phyloP scores from a whole-genome alignment of 1,284 basidiomycete genomes.

The Cryptococcus neoformans region DNA sequence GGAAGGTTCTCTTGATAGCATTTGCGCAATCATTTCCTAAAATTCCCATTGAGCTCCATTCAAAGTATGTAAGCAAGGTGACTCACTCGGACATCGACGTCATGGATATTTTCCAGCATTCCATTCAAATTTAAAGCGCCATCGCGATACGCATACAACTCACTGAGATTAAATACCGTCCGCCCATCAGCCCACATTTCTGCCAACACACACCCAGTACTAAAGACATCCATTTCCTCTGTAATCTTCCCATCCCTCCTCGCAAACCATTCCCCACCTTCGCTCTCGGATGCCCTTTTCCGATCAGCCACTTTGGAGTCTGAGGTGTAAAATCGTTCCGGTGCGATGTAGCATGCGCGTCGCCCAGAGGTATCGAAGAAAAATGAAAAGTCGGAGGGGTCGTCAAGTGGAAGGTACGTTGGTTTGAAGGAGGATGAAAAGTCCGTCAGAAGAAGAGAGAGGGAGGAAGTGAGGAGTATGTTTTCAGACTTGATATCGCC shows the following conservation, averaged over 20 bases:
- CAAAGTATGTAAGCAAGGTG: background rate
- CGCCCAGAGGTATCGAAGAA: slow-evolving; percentile 95
- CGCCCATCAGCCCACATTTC: slow-evolving; percentile 96
- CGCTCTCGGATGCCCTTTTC: slow-evolving; percentile 49
- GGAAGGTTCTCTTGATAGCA: slow-evolving; percentile 79
- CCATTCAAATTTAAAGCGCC: slow-evolving; percentile 76
- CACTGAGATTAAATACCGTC: slow-evolving; percentile 89
- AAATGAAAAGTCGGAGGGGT: slow-evolving; percentile 96
- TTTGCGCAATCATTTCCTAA: slow-evolving; percentile 79
- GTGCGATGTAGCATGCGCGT: slow-evolving; percentile 93
- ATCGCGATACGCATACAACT: slow-evolving; percentile 91
- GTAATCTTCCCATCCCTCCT: slow-evolving; percentile 75
- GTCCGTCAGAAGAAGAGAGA: slow-evolving; percentile 93
- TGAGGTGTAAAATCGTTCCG: slow-evolving; percentile 89
- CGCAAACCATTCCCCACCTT: slow-evolving; percentile 42
- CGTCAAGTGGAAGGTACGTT: slow-evolving; percentile 90
- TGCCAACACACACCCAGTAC: slow-evolving; percentile 90
- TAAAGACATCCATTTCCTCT: slow-evolving; percentile 98
- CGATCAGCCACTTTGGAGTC: slow-evolving; percentile 61
- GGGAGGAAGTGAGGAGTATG: slow-evolving; percentile 92
- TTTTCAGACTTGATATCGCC: slow-evolving; percentile 99
- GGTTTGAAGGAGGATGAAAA: slow-evolving; percentile 94
- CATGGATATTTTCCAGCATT: slow-evolving; percentile 72
- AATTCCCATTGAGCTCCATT: background rate
- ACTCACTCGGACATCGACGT: slow-evolving; percentile 73